A percentile compares a stretch with the other conserved stretches of the same genome.
phyloP scores from a whole-genome alignment of 208 protist species.

The Trypanosoma conorhini region DNA sequence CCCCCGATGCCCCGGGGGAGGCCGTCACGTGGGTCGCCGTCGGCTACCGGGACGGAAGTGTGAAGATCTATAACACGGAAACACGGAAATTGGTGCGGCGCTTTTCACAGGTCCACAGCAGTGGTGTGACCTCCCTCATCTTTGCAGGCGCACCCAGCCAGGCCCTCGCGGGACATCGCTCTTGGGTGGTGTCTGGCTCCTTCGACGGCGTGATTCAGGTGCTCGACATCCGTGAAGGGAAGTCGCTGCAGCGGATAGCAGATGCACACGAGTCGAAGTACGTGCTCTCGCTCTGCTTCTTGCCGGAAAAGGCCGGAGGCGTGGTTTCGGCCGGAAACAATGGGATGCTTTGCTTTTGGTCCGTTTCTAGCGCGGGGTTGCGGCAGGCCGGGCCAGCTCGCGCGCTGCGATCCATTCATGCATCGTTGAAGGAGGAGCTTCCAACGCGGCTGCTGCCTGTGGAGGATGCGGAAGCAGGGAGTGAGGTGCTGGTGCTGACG shows the following conservation, averaged over 20 bases:
- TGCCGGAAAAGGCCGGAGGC: slow-evolving; percentile 9
- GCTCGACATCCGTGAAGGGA: slow-evolving; percentile 53
- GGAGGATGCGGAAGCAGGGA: slow-evolving; percentile 4
- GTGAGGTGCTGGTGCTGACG: slow-evolving; percentile 27
- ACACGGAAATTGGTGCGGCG: slow-evolving; percentile 70
- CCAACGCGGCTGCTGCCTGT: slow-evolving; percentile 22
- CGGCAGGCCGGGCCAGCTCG: slow-evolving; percentile 20
- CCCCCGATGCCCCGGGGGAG: slow-evolving; percentile 28
- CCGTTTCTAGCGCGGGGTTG: background rate
- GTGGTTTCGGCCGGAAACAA: slow-evolving; percentile 68
- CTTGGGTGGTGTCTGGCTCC: slow-evolving; percentile 59
- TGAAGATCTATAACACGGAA: slow-evolving; percentile 78
- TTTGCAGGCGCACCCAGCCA: slow-evolving; percentile 49
- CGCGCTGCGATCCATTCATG: slow-evolving; percentile 13
- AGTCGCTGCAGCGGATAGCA: slow-evolving; percentile 33
- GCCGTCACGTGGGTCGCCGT: slow-evolving; percentile 59
- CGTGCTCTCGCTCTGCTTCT: slow-evolving; percentile 50
- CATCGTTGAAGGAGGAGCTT: slow-evolving; percentile 20
- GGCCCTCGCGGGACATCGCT: slow-evolving; percentile 47
- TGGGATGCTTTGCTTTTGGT: slow-evolving; percentile 67
- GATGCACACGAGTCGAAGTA: slow-evolving; percentile 63
- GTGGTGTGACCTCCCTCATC: slow-evolving; percentile 60
- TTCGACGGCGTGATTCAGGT: slow-evolving; percentile 69
- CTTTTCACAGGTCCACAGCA: slow-evolving; percentile 58
- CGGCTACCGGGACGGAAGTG: slow-evolving; percentile 78